Evolutionary conservation across 768 basidiomycete genomes (phyloP).

Genomic region (Clitopilus hobsonii): DNA sequence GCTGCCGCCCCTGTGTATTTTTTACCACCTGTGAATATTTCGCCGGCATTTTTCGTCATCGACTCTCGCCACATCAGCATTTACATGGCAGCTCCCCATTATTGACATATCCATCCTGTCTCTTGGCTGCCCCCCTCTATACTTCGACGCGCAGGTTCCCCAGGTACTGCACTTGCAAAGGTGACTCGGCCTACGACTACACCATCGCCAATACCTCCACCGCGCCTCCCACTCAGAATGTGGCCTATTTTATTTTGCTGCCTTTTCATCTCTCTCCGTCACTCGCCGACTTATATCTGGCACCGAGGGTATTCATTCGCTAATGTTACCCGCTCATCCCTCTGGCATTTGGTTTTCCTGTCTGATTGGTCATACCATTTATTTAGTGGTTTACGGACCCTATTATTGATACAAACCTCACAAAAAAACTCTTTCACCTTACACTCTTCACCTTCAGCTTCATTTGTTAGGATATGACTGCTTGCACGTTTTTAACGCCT

Average conservation of each 20-base stretch:
- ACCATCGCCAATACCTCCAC: background rate
- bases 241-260: slow-evolving; percentile 1
- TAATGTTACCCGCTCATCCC: slow-evolving; percentile 13
- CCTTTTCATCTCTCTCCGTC: background rate
- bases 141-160: background rate
- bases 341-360: slow-evolving; percentile 31
- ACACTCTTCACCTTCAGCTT: slow-evolving; percentile 29
- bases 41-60: slow-evolving; percentile 22
- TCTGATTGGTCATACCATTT: slow-evolving; percentile 28
- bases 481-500: slow-evolving; percentile 1
- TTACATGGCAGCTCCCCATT: slow-evolving; percentile 16
- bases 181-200: background rate
- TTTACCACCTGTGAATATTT: slow-evolving; percentile 26
- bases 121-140: background rate
- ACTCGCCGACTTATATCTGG: background rate
- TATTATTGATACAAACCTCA: slow-evolving; percentile 35
- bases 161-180: background rate
- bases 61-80: slow-evolving; percentile 17
- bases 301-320: slow-evolving; percentile 8
- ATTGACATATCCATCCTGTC: slow-evolving; percentile 66
- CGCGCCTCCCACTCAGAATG: background rate
- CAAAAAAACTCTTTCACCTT: slow-evolving; percentile 47
- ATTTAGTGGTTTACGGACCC: slow-evolving; percentile 13
- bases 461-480: slow-evolving; percentile 25
- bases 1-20: slow-evolving; percentile 23